Percentiles rank a stretch among this genome's conserved stretches.
phyloP scores from a whole-genome alignment of 2,329 filamentous ascomycete species.

The Ascochyta rabiei region DNA sequence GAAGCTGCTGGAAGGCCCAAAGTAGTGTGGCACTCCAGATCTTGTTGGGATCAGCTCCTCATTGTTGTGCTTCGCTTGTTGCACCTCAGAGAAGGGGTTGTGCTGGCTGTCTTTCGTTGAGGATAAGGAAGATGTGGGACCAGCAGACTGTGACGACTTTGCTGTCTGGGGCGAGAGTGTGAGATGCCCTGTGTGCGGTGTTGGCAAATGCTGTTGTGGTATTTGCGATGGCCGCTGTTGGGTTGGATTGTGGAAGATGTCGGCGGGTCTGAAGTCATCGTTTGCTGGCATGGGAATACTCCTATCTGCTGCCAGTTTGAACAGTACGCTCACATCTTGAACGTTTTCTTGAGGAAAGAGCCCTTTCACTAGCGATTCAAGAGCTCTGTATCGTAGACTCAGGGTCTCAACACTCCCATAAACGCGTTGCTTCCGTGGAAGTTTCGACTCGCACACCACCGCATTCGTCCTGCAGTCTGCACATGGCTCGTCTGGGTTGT shows the following conservation, averaged over 20 bases:
- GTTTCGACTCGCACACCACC: conserved; percentile 51
- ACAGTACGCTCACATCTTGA: conserved; percentile 48
- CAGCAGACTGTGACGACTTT: conserved; percentile 14
- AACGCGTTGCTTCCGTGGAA: conserved; percentile 54
- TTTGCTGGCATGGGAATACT: conserved; percentile 47
- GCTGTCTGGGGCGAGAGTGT: conserved; percentile 11
- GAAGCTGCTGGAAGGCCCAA: conserved; percentile 37
- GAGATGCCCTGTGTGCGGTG: conserved; percentile 1
- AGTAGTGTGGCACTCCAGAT: conserved; percentile 34
- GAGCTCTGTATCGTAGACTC: conserved; percentile 51
- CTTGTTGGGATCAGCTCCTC: conserved; percentile 28
- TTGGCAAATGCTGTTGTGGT: conserved; percentile 12
- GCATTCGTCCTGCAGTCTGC: conserved; percentile 49
- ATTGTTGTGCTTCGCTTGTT: conserved; percentile 13
- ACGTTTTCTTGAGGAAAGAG: conserved; percentile 50
- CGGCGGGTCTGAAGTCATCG: conserved; percentile 34
- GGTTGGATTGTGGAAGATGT: conserved; percentile 28
- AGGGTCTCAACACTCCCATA: conserved; percentile 56
- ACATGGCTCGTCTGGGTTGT: conserved; percentile 41
- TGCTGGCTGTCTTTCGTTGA: conserved; percentile 17
- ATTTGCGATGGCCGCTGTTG: conserved; percentile 8
- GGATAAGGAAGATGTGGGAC: conserved; percentile 12
- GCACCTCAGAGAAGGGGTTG: conserved; percentile 24
- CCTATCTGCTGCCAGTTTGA: conserved; percentile 49
- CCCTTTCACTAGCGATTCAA: conserved; percentile 52